These are phyloP conservation scores for Colletotrichum tamarilloi DNA, from an alignment of 2,329 filamentous ascomycete genomes.

Conservation along the genomic window DNA sequence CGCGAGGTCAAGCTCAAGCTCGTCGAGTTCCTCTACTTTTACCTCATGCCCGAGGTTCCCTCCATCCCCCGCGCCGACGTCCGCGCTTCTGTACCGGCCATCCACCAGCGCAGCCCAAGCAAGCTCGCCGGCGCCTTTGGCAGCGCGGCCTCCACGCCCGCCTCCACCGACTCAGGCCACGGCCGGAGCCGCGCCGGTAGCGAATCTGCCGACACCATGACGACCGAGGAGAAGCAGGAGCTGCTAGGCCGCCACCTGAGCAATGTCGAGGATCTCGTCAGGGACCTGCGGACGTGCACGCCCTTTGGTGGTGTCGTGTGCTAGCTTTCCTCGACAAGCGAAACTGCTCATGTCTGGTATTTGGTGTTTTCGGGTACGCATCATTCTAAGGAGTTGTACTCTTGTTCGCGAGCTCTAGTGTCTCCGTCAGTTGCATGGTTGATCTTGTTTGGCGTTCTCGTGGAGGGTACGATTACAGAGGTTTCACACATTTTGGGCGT, in stretches of 20 bases:
- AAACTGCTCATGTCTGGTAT: slow-evolving; percentile 1
- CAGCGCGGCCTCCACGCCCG: slow-evolving; percentile 42
- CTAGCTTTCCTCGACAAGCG: slow-evolving; percentile 39
- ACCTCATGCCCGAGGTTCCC: slow-evolving; percentile 91
- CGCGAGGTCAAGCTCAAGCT: slow-evolving; percentile 94
- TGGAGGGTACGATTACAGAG: slow-evolving; percentile 18
- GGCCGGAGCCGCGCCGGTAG: slow-evolving; percentile 48
- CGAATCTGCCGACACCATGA: slow-evolving; percentile 62
- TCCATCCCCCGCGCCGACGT: slow-evolving; percentile 62
- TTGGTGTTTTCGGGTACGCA: slow-evolving; percentile 21
- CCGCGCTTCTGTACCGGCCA: slow-evolving; percentile 58
- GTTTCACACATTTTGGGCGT: not conserved
- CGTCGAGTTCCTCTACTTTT: slow-evolving; percentile 98
- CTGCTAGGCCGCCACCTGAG: slow-evolving; percentile 81
- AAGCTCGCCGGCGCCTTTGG: slow-evolving; percentile 72
- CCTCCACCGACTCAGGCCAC: slow-evolving; percentile 42
- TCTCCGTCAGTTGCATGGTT: slow-evolving; percentile 4
- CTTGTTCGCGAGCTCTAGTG: slow-evolving; percentile 27
- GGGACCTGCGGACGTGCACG: slow-evolving; percentile 82
- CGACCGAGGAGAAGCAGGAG: slow-evolving; percentile 84
- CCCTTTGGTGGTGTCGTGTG: slow-evolving; percentile 75
- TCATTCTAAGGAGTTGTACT: slow-evolving; percentile 18
- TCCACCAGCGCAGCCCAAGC: slow-evolving; percentile 75
- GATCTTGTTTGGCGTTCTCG: slow-evolving; percentile 31
- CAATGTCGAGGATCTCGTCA: slow-evolving; percentile 86